Evolutionary conservation across 2,329 filamentous ascomycete genomes (phyloP).

Genomic region (Fusarium lateritium): DNA sequence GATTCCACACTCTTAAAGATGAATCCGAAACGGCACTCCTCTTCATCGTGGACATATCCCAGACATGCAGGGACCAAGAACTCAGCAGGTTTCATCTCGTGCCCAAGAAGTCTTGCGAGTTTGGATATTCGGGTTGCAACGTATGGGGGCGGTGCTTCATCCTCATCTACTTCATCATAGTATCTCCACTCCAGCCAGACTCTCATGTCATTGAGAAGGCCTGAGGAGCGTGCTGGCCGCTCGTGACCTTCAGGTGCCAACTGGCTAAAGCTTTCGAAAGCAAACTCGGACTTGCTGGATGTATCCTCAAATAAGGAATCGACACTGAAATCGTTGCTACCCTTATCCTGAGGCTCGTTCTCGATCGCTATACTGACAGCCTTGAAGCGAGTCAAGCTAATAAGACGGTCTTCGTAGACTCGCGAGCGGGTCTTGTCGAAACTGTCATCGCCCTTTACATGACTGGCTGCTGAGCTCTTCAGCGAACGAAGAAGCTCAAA

Average conservation of each 20-base stretch:
- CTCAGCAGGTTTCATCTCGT: not conserved
- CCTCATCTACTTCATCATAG: not conserved
- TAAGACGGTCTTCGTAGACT: not conserved
- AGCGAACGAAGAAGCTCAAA: not conserved
- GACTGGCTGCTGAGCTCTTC: not conserved
- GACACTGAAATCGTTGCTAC: not conserved
- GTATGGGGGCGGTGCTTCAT: not conserved
- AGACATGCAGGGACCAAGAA: not conserved
- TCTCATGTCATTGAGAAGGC: not conserved
- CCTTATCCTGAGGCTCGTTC: not conserved
- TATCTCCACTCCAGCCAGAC: not conserved
- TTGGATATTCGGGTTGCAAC: not conserved
- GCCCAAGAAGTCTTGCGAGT: not conserved
- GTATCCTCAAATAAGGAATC: not conserved
- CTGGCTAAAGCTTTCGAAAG: not conserved
- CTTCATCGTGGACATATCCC: not conserved
- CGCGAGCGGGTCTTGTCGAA: not conserved
- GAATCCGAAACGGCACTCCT: not conserved
- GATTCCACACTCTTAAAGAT: not conserved
- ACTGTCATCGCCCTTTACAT: not conserved
- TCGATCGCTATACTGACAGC: not conserved
- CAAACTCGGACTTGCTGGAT: not conserved
- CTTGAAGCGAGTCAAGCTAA: not conserved
- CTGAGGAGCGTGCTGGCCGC: not conserved
- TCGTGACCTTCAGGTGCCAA: not conserved